A percentile compares a stretch with the other conserved stretches of the same genome.
These are phyloP conservation scores for Dunaliella sp. DNA, from an alignment of 139 green algal species.

Conservation along the genomic window DNA sequence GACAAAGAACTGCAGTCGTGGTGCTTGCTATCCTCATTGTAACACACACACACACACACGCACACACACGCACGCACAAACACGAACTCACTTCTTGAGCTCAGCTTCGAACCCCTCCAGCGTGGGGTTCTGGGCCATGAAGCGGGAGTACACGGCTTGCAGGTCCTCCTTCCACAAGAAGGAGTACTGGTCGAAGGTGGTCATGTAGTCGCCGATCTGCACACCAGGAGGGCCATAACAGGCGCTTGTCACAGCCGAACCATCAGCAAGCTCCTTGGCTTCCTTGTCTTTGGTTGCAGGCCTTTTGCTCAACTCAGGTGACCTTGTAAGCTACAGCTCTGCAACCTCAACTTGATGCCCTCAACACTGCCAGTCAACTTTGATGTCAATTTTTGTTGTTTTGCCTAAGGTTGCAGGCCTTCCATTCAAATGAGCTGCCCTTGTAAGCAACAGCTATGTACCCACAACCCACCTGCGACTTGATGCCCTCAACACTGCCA, in stretches of 20 bases:
- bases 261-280: no score
- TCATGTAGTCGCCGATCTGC: constrained; percentile 73
- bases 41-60: no score
- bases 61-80: background rate
- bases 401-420: no score
- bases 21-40: no score
- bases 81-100: constrained; percentile 67
- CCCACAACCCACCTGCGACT: constrained; percentile 52
- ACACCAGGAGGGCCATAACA: no score
- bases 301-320: no score
- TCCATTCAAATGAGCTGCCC: no score
- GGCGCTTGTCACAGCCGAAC: no score
- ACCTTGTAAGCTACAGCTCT: no score
- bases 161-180: constrained; percentile 89
- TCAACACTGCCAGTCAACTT: constrained; percentile 77
- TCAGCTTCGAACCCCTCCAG: constrained; percentile 88
- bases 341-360: constrained; percentile 78
- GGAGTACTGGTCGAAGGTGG: constrained; percentile 71
- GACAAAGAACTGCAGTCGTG: no score
- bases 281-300: no score
- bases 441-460: no score
- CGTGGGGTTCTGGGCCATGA: constrained; percentile 67
- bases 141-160: constrained; percentile 55
- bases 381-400: constrained; percentile 79
- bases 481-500: constrained; percentile 71